Conservation (phyloP, 805 yeast genomes). For the Maudiozyma serrabonitensis region DNA sequence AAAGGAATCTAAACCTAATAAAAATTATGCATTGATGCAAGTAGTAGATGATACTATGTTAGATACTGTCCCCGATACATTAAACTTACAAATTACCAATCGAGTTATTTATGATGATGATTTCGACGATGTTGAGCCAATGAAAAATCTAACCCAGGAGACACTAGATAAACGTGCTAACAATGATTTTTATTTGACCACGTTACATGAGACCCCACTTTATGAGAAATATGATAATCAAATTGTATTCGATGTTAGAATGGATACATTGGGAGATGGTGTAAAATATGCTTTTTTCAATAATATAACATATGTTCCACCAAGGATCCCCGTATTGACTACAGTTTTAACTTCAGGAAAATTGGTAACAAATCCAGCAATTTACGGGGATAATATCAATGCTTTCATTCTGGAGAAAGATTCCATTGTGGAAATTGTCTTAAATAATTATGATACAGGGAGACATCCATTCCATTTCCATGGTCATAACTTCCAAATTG, state of each 20-base stretch:
- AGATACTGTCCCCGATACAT: constrained; percentile 53
- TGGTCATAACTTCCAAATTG: constrained; percentile 61
- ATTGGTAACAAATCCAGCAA: constrained; percentile 42
- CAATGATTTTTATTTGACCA: constrained; percentile 31
- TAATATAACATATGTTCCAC: constrained; percentile 51
- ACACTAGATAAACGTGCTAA: constrained; percentile 13
- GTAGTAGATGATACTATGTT: constrained; percentile 57
- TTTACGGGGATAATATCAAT: constrained; percentile 68
- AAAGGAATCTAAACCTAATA: constrained; percentile 31
- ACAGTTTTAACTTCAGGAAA: constrained; percentile 56
- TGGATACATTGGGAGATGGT: constrained; percentile 67
- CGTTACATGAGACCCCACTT: constrained; percentile 36
- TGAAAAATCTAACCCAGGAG: constrained; percentile 22
- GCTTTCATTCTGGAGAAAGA: constrained; percentile 48
- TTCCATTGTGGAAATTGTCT: constrained; percentile 63
- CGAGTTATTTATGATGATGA: constrained; percentile 41
- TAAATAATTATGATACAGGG: constrained; percentile 73
- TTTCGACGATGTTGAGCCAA: neutral
- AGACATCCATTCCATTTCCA: constrained; percentile 75
- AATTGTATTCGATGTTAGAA: constrained; percentile 47
- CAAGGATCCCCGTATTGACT: constrained; percentile 61
- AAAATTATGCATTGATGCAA: constrained; percentile 54
- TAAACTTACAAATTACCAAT: constrained; percentile 46
- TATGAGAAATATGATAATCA: constrained; percentile 52
- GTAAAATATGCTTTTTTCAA: constrained; percentile 71